These are phyloP conservation scores for Xylaria intraflava DNA, from an alignment of 495 filamentous ascomycete genomes.

Conservation along the genomic window DNA sequence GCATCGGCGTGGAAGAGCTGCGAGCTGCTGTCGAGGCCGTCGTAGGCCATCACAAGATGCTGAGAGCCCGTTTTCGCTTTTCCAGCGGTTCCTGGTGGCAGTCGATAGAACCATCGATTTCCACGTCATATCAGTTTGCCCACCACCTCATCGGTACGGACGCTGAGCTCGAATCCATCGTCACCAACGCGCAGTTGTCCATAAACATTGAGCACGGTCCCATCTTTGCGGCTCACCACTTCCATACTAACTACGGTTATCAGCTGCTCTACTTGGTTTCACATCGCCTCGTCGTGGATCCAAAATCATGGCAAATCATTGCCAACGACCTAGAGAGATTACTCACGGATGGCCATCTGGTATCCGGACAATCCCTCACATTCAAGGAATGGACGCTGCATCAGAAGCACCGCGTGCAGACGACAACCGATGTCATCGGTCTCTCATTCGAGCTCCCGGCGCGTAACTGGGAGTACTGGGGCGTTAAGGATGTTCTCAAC, in stretches of 20 bases:
- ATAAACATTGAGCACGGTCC: slow-evolving; percentile 35
- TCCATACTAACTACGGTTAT: slow-evolving; percentile 41
- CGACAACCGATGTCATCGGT: slow-evolving; percentile 14
- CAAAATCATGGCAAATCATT: slow-evolving; percentile 64
- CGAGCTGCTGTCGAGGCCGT: slow-evolving; percentile 50
- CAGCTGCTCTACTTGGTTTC: slow-evolving; percentile 57
- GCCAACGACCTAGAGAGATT: slow-evolving; percentile 61
- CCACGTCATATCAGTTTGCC: slow-evolving; percentile 34
- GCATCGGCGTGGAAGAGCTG: slow-evolving; percentile 42
- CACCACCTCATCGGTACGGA: slow-evolving; percentile 32
- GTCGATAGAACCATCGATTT: slow-evolving; percentile 28
- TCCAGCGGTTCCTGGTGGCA: slow-evolving; percentile 36
- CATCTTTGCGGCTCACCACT: slow-evolving; percentile 36
- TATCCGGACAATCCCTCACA: slow-evolving; percentile 42
- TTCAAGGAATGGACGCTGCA: slow-evolving; percentile 59
- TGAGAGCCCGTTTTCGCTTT: slow-evolving; percentile 57
- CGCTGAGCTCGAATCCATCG: slow-evolving; percentile 34
- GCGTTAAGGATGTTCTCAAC: slow-evolving; percentile 36
- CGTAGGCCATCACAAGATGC: slow-evolving; percentile 62
- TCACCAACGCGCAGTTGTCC: slow-evolving; percentile 29
- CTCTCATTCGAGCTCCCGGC: slow-evolving; percentile 28
- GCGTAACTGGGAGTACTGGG: slow-evolving; percentile 42
- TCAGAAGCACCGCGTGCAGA: slow-evolving; percentile 29
- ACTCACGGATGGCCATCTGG: slow-evolving; percentile 41
- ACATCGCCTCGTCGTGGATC: slow-evolving; percentile 64